Evolutionary conservation across 2,329 filamentous ascomycete species (phyloP), one percentile per base, ranked within the genome.

Genomic region (Diaporthe citriasiana): DNA sequence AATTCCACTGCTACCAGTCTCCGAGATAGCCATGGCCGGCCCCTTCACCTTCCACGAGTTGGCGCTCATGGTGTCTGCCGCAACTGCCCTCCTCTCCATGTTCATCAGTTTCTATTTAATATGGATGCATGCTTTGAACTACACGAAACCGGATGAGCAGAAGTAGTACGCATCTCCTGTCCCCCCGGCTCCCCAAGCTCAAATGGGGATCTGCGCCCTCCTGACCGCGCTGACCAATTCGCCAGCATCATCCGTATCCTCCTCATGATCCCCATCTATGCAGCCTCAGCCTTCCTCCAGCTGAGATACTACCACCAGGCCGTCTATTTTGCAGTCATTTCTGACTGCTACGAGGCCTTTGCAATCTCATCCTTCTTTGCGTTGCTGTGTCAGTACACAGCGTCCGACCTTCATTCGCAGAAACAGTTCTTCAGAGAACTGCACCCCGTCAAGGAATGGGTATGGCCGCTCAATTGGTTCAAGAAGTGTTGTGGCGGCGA

Each of bases 331-430:
- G 89, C 94, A 79, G 92, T 97, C 70, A 85, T 96, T 56, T 91
- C 93, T 79, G 93, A 97, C 81, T 96, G 94, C 83, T 97, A 97
- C 82, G 95, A 97, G 84, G 94, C 95, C 15, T 96, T 97, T 79
- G 94, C 94, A 73, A 95, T 97, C 77, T 92, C 93, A 40, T 94
- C 93, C 76, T 97, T 97, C 86, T 97, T 97, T 83, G 91, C 93
- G 12, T 86, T 97, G 60, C 85, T 97, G 79, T 97, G 94, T 81
- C 89, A 94, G 80, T 97, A 97, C 82, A 88, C 95, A 76, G 93
- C 93, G 7, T 93, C 93, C 10, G 91, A 92, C 77, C 84, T 97
- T 30, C 94, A 95, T 82, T 88, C 91, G 35, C 95, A 97, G 82
- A 97, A 97, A 81, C 88, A 92, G 56, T 97, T 93, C 82, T 97